Base-by-base conservation (phyloP, 352 stramenopile genomes). In the Globisporangium cederbergense region DNA sequence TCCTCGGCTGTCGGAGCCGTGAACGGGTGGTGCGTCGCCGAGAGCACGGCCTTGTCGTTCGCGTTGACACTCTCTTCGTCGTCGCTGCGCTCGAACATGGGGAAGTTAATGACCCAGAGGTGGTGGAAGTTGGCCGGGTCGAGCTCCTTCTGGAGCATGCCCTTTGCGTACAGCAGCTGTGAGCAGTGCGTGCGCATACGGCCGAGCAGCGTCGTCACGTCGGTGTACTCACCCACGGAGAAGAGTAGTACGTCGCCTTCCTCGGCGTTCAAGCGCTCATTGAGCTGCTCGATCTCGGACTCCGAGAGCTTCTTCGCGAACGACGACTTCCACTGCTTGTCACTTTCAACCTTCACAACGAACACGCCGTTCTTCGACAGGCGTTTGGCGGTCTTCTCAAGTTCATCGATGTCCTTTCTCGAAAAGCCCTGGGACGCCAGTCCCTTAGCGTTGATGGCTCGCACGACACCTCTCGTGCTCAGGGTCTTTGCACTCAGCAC, bases 51-150 rank as follows among this genome's bases (percentile, higher is more conserved):
- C n/a, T 74, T 72, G 40, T 68, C 73, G 11, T 49, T 66, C 6
- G 38, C 65, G 14, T 38, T 62, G 32, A 66, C 69, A n/a, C 52
- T 68, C 13, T 77, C 73, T 10, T 79, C 72, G 56, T 90, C 83
- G 32, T 90, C 78, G 58, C 71, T 86, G 14, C 73, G 74, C 66
- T 95, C 85, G 40, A 97, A 96, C 83, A 97, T 89, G 18, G 89
- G 89, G 61, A 97, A 97, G 66, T 96, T 79, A 43, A 89, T 73
- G 34, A 97, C 83, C 88, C 87, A 97, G 43, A 94, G 65, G 61
- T 89, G 81, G 58, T 92, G 65, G 62, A 90, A 94, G 69, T 91
- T 89, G 46, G 74, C 76, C 11, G 83, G 73, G 28, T 84, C 66
- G 16, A 94, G 65, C 61, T 92, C 85, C 4, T 79, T 49, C 62